Conservation (phyloP, 768 basidiomycete species). For the Macrolepiota albuminosa region DNA sequence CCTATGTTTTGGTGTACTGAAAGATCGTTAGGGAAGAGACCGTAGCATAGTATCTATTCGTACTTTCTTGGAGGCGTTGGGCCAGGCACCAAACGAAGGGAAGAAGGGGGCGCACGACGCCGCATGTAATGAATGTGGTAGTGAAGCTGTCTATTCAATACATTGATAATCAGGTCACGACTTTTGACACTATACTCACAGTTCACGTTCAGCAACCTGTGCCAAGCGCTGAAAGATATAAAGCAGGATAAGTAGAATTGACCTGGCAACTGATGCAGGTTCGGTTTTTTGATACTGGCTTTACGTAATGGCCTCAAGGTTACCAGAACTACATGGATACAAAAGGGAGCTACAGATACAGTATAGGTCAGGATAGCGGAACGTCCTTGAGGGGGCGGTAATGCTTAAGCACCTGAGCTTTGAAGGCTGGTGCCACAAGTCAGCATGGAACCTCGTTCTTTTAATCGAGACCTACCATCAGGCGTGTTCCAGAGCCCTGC, state of each 20-base stretch:
- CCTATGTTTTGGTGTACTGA: conserved; percentile 52
- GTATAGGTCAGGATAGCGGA: conserved; percentile 18
- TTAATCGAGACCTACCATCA: conserved; percentile 38
- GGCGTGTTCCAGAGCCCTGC: conserved; percentile 73
- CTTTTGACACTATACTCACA: conserved; percentile 5
- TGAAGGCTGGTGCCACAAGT: conserved; percentile 49
- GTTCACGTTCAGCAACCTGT: conserved; percentile 11
- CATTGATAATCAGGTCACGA: background rate
- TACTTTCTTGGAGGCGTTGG: conserved; percentile 57
- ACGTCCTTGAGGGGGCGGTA: conserved; percentile 53
- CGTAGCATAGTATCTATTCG: conserved; percentile 7
- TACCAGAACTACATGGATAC: conserved; percentile 3
- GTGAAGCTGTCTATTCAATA: background rate
- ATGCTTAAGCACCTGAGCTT: conserved; percentile 63
- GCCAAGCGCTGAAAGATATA: conserved; percentile 8
- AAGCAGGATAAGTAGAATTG: background rate
- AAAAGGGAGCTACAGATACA: conserved; percentile 15
- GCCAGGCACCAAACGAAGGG: conserved; percentile 57
- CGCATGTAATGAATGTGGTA: conserved; percentile 41
- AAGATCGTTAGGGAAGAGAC: conserved; percentile 9
- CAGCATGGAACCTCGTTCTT: background rate
- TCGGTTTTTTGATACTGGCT: background rate
- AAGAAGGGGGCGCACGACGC: conserved; percentile 63
- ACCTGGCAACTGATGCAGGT: background rate
- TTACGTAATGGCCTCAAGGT: conserved; percentile 7